Evolutionary conservation across 805 yeast genomes (phyloP).

Genomic region (Scheffersomyces stipitis): DNA sequence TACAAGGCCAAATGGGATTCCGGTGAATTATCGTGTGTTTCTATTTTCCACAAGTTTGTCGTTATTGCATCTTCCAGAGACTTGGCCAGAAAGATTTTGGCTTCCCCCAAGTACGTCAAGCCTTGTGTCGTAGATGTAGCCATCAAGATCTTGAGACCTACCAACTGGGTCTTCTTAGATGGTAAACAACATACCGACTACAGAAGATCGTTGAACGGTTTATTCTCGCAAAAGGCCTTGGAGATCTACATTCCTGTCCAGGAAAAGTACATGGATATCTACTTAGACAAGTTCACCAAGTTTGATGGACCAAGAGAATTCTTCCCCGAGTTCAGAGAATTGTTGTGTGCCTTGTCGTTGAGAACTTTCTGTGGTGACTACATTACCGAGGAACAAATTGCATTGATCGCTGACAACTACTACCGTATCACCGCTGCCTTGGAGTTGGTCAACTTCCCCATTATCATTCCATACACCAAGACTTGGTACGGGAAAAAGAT

Average conservation of each 20-base stretch:
- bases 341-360: conserved; percentile 90
- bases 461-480: conserved; percentile 92
- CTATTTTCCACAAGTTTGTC: conserved; percentile 96
- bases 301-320: conserved; percentile 67
- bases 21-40: conserved; percentile 93
- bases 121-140: conserved; percentile 99
- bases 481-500: conserved; percentile 96
- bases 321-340: conserved; percentile 93
- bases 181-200: conserved; percentile 95
- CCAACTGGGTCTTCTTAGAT: conserved; percentile 97
- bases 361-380: conserved; percentile 95
- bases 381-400: conserved; percentile 88
- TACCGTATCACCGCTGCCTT: conserved; percentile 91
- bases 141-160: conserved; percentile 85
- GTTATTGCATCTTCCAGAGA: conserved; percentile 90
- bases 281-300: conserved; percentile 67
- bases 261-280: conserved; percentile 81
- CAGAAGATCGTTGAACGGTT: conserved; percentile 84
- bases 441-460: conserved; percentile 96
- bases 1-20: conserved; percentile 92
- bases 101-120: conserved; percentile 83
- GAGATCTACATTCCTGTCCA: conserved; percentile 80
- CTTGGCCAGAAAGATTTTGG: conserved; percentile 80
- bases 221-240: conserved; percentile 82
- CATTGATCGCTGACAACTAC: conserved; percentile 87